Evolutionary conservation across 495 filamentous ascomycete genomes (phyloP).

Genomic region (Neurospora sp.): DNA sequence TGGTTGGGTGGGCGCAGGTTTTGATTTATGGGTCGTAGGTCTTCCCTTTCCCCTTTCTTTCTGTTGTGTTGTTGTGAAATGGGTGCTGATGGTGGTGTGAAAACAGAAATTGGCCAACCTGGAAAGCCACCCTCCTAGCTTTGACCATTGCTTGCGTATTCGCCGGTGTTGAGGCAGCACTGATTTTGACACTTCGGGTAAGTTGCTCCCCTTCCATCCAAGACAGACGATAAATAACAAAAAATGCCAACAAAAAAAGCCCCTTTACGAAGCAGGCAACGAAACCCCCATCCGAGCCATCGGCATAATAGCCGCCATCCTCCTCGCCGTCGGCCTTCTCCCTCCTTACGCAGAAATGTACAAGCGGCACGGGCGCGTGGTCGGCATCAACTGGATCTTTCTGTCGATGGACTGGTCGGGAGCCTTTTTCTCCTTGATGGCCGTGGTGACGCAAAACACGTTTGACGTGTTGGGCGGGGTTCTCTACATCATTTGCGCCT

Average conservation of each 20-base stretch:
- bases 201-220: conserved; percentile 1
- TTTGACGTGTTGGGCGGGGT: conserved; percentile 63
- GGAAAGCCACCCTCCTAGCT: conserved; percentile 39
- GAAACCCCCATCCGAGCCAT: conserved; percentile 47
- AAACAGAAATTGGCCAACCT: conserved; percentile 37
- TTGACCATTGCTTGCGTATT: conserved; percentile 34
- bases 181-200: conserved; percentile 56
- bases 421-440: conserved; percentile 66
- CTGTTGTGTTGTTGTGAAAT: too few relatives aligned
- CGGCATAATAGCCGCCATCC: conserved; percentile 54
- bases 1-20: conserved; percentile 58
- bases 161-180: conserved; percentile 46
- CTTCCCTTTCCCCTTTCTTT: not conserved
- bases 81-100: too few relatives aligned
- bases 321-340: conserved; percentile 61
- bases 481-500: conserved; percentile 54
- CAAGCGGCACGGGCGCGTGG: conserved; percentile 58
- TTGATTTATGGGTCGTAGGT: conserved; percentile 52
- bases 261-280: conserved; percentile 39
- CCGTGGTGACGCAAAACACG: conserved; percentile 52
- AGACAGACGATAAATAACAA: too few relatives aligned
- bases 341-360: conserved; percentile 64
- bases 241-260: conserved; percentile 21
- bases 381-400: conserved; percentile 61
- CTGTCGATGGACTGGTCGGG: conserved; percentile 60